phyloP scores from a whole-genome alignment of 1,139 yeast genomes.

The Arxiozyma bovina region DNA sequence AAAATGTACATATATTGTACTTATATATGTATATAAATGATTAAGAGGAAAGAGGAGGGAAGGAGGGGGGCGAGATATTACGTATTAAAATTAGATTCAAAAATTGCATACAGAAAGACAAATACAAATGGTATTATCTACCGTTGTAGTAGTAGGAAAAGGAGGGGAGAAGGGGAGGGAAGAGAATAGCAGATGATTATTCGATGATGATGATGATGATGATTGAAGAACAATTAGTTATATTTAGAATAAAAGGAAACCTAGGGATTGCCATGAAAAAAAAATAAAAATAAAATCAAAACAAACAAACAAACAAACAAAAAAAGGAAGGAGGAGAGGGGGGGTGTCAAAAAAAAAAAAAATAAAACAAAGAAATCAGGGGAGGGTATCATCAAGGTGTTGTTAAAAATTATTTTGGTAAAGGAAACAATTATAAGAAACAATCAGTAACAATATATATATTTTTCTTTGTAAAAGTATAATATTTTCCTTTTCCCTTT shows the following conservation, averaged over 20 bases:
- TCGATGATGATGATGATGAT: no score
- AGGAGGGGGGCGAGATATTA: no score
- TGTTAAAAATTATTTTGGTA: no score
- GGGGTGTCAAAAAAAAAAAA: neutral
- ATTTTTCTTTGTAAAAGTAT: no score
- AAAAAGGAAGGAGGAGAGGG: no score
- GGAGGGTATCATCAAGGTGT: no score
- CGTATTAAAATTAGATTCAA: no score
- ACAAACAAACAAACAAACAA: neutral
- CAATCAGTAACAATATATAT: no score
- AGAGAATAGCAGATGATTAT: neutral
- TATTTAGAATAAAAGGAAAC: neutral
- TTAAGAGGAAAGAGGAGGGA: neutral
- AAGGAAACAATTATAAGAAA: no score
- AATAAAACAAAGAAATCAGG: neutral
- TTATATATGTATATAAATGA: neutral
- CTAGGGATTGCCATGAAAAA: neutral
- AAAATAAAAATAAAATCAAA: neutral
- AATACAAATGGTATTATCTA: neutral
- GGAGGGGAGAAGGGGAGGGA: neutral
- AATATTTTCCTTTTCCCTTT: no score
- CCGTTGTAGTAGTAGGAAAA: neutral
- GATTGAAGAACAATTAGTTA: neutral
- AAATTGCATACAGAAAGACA: no score
- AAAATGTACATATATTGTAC: no score